phyloP scores from a whole-genome alignment of 352 stramenopile species.

The Globisporangium alternatum region DNA sequence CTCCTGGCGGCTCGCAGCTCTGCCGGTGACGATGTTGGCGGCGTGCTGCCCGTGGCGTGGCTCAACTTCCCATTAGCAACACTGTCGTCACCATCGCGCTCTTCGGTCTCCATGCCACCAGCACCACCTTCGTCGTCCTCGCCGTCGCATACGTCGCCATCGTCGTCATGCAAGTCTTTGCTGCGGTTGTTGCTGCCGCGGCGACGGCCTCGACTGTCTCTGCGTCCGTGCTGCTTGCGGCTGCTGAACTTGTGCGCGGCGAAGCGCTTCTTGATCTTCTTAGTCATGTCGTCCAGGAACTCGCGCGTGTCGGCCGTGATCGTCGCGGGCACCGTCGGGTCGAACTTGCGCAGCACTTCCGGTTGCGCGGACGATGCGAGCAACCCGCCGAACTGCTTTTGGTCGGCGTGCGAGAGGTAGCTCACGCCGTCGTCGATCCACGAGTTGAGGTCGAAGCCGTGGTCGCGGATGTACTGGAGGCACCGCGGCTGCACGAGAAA shows the following conservation, averaged over 20 bases:
- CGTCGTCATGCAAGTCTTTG: background rate
- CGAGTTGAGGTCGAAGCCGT: constrained; percentile 76
- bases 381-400: constrained; percentile 23
- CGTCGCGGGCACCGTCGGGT: constrained; percentile 25
- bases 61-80: background rate
- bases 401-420: constrained; percentile 65
- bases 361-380: constrained; percentile 29
- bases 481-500: constrained; percentile 76
- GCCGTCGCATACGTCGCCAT: constrained; percentile 1
- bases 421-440: constrained; percentile 75
- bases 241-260: background rate
- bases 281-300: constrained; percentile 36
- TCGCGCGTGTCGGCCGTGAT: constrained; percentile 42
- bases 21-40: background rate
- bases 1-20: constrained; percentile 28
- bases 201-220: background rate
- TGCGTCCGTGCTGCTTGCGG: background rate
- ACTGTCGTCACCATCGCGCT: background rate
- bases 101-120: background rate
- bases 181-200: constrained; percentile 6
- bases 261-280: constrained; percentile 23
- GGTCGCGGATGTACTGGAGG: constrained; percentile 68
- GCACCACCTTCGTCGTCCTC: background rate
- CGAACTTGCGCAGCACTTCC: constrained; percentile 37
- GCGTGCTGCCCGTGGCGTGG: background rate